phyloP scores from a whole-genome alignment of 2,329 filamentous ascomycete genomes.

The Aureobasidium sp. region DNA sequence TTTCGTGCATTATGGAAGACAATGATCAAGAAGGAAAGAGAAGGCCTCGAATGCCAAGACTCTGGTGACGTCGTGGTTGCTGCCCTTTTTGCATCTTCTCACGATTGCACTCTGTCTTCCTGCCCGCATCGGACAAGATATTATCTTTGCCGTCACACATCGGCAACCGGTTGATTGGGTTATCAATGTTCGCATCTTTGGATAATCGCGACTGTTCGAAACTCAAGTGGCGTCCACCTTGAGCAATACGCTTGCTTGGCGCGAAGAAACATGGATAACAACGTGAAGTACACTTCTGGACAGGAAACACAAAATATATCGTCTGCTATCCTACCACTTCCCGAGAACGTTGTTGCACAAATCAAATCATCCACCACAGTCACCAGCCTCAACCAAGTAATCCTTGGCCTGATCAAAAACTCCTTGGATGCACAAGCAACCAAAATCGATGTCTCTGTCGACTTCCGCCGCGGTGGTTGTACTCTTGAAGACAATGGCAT shows the following conservation, averaged over 20 bases:
- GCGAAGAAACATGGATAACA: background rate
- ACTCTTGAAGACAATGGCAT: constrained; percentile 73
- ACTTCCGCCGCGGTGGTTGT: constrained; percentile 69
- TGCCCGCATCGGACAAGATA: background rate
- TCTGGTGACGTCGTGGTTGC: background rate
- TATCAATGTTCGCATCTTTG: background rate
- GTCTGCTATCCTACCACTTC: constrained; percentile 41
- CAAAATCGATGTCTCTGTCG: constrained; percentile 60
- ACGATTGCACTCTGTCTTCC: background rate
- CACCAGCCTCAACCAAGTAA: constrained; percentile 61
- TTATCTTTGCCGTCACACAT: background rate
- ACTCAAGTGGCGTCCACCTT: constrained; percentile 8
- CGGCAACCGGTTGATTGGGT: background rate
- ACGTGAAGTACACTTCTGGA: background rate
- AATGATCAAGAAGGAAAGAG: background rate
- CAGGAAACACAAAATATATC: background rate
- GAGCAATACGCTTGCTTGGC: background rate
- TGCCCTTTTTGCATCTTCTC: background rate
- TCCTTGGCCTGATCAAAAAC: constrained; percentile 69
- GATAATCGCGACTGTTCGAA: background rate
- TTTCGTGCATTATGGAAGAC: background rate
- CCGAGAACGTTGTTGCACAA: constrained; percentile 61
- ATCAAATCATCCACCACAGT: constrained; percentile 80
- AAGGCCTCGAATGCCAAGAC: background rate
- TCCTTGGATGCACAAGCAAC: constrained; percentile 69